Percentiles rank a stretch among this genome's conserved stretches.
These are phyloP conservation scores for Candida rishiriensis DNA, from an alignment of 805 yeast genomes.

Conservation along the genomic window DNA sequence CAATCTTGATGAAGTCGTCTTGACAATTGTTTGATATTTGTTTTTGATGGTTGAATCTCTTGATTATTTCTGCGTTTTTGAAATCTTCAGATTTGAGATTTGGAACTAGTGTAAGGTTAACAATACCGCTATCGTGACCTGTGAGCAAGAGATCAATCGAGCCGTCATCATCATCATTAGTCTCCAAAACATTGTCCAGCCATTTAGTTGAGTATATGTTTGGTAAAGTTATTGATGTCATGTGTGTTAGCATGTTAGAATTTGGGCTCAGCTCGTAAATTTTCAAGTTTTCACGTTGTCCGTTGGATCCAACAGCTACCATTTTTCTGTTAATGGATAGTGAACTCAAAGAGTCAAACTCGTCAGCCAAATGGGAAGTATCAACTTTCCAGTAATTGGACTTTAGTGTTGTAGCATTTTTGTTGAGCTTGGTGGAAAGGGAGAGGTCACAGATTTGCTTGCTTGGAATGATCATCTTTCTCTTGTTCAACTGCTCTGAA, in stretches of 20 bases:
- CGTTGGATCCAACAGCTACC: constrained; percentile 52
- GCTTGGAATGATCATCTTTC: neutral
- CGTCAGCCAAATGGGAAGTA: constrained; percentile 7
- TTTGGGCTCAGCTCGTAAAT: constrained; percentile 43
- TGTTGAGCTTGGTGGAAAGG: constrained; percentile 4
- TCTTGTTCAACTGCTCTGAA: constrained; percentile 7
- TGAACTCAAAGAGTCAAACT: constrained; percentile 33
- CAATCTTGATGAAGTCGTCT: constrained; percentile 23
- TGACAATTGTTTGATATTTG: constrained; percentile 39
- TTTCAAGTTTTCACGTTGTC: constrained; percentile 40
- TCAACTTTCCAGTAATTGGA: constrained; percentile 34
- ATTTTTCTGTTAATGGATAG: constrained; percentile 32
- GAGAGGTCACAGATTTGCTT: neutral
- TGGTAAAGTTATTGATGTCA: constrained; percentile 55
- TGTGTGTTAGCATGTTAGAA: constrained; percentile 45
- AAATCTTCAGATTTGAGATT: constrained; percentile 30
- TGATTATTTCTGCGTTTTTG: constrained; percentile 65
- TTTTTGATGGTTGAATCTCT: constrained; percentile 73
- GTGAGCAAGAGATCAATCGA: constrained; percentile 46
- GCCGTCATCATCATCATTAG: constrained; percentile 12
- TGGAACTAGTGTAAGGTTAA: constrained; percentile 69
- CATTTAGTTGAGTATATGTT: constrained; percentile 50
- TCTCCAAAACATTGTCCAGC: constrained; percentile 32
- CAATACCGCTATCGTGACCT: constrained; percentile 74
- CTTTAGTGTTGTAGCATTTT: constrained; percentile 19